These are phyloP conservation scores for Pythium sp. DNA, from an alignment of 352 stramenopile genomes.

Conservation along the genomic window DNA sequence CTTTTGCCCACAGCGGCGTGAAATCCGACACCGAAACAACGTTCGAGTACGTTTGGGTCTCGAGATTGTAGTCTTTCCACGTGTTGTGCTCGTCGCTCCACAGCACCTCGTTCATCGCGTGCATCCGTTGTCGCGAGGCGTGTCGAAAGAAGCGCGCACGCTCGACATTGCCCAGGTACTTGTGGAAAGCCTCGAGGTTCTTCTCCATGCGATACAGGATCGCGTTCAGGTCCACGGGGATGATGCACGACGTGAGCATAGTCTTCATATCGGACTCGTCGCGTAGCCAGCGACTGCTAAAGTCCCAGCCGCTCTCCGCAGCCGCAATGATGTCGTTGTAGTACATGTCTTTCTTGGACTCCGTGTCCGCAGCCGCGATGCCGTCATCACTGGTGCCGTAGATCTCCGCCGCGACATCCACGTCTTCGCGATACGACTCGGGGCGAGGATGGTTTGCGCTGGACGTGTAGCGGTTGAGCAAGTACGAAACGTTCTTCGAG, in stretches of 20 bases:
- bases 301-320: constrained; percentile 90
- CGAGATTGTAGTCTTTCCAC: constrained; percentile 79
- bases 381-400: constrained; percentile 34
- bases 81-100: constrained; percentile 51
- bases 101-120: constrained; percentile 68
- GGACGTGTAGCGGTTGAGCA: constrained; percentile 83
- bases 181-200: constrained; percentile 70
- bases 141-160: constrained; percentile 43
- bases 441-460: constrained; percentile 71
- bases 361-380: constrained; percentile 30
- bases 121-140: constrained; percentile 33
- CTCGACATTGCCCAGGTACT: constrained; percentile 36
- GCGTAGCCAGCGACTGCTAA: constrained; percentile 83
- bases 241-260: constrained; percentile 61
- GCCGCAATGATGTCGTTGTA: constrained; percentile 84
- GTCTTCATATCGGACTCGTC: constrained; percentile 62
- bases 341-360: constrained; percentile 63
- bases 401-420: constrained; percentile 61
- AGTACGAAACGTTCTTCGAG: constrained; percentile 21
- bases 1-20: constrained; percentile 73
- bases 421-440: constrained; percentile 86
- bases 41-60: constrained; percentile 38
- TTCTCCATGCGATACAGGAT: constrained; percentile 79
- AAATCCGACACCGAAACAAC: constrained; percentile 70
- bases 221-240: constrained; percentile 86